A percentile compares a stretch with the other conserved stretches of the same genome.
These are phyloP conservation scores for Harringtonia lauricola DNA, from an alignment of 2,329 filamentous ascomycete species.

Conservation along the genomic window DNA sequence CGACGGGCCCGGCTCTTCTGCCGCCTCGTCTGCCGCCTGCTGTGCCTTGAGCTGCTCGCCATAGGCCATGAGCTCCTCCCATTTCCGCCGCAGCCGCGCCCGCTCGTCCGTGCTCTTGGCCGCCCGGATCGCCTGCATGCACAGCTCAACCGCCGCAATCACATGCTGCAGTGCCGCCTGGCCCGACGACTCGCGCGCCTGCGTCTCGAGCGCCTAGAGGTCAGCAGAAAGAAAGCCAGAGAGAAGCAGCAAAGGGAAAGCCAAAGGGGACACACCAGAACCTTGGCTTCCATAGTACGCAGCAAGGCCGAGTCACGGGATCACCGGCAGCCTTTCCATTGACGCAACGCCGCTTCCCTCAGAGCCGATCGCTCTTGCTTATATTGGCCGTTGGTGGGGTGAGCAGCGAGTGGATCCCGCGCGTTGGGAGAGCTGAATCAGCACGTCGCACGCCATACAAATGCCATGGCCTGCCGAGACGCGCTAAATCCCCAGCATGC, in stretches of 20 bases:
- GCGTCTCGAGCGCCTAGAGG: constrained; percentile 8
- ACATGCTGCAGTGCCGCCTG: constrained; percentile 61
- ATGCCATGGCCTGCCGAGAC: too few species aligned
- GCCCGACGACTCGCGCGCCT: constrained; percentile 6
- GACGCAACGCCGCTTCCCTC: too few species aligned
- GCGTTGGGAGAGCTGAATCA: too few species aligned
- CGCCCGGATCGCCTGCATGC: constrained; percentile 63
- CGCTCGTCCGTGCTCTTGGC: constrained; percentile 53
- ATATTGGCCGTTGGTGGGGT: too few species aligned
- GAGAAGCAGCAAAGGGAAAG: neutral
- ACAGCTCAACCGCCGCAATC: constrained; percentile 67
- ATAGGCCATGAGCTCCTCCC: constrained; percentile 54
- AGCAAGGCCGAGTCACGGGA: neutral
- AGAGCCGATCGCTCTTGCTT: too few species aligned
- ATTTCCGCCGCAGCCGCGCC: constrained; percentile 54
- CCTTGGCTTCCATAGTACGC: constrained; percentile 7
- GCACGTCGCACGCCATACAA: too few species aligned
- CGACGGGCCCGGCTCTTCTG: too few species aligned
- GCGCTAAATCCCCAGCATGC: too few species aligned
- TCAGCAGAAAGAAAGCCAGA: neutral
- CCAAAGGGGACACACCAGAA: neutral
- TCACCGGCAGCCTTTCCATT: neutral
- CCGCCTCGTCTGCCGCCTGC: neutral
- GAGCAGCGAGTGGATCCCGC: too few species aligned
- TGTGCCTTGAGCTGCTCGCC: constrained; percentile 79